Evolutionary conservation across 495 filamentous ascomycete genomes (phyloP).

Genomic region (Sporormia fimetaria): DNA sequence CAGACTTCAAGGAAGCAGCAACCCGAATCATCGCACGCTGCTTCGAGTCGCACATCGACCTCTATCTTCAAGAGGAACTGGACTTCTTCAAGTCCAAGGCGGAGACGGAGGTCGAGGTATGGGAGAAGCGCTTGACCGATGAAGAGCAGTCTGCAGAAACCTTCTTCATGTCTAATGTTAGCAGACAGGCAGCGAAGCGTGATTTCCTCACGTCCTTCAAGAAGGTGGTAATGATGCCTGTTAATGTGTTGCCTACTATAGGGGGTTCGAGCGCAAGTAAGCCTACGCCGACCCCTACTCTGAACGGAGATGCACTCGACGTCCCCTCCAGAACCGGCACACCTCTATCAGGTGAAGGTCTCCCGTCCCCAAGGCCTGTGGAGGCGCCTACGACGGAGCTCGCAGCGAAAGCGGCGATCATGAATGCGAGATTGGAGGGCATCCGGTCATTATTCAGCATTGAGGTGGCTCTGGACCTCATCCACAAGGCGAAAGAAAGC

Average conservation of each 20-base stretch:
- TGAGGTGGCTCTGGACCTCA: constrained; percentile 80
- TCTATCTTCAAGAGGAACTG: constrained; percentile 87
- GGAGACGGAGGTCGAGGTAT: constrained; percentile 65
- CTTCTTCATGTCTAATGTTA: constrained; percentile 89
- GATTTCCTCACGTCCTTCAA: constrained; percentile 96
- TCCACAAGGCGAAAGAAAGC: constrained; percentile 81
- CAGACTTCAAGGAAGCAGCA: constrained; percentile 45
- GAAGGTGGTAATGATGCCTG: constrained; percentile 98
- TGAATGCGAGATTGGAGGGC: constrained; percentile 86
- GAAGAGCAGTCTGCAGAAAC: constrained; percentile 85
- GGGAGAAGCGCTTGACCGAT: constrained; percentile 85
- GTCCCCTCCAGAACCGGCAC: constrained; percentile 27
- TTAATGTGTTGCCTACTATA: constrained; percentile 60
- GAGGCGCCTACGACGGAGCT: constrained; percentile 79
- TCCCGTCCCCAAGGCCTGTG: constrained; percentile 44
- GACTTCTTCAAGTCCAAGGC: constrained; percentile 67
- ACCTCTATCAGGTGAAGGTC: constrained; percentile 24
- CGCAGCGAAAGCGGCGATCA: constrained; percentile 89
- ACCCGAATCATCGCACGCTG: constrained; percentile 52
- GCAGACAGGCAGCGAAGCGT: constrained; percentile 85
- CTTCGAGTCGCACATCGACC: constrained; percentile 85
- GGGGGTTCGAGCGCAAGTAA: constrained; percentile 38
- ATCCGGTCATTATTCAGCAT: constrained; percentile 93
- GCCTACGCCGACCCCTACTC: constrained; percentile 29
- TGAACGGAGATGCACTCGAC: constrained; percentile 19